Conservation (phyloP, 805 yeast genomes). For the Kodamaea kaohsiungensis region DNA sequence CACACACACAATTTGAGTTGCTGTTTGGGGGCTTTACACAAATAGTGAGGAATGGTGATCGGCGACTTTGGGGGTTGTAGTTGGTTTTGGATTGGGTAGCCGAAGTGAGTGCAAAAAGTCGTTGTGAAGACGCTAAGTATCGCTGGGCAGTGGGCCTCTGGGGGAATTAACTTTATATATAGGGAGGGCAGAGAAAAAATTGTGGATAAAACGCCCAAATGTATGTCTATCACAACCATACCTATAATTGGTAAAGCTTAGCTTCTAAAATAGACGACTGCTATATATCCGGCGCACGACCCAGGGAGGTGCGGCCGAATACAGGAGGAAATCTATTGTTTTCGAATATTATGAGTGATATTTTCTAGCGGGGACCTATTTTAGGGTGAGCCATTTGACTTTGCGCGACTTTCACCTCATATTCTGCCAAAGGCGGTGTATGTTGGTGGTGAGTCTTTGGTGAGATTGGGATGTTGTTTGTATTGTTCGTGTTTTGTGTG, state of each 20-base stretch:
- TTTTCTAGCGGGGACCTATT: neutral
- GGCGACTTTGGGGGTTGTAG: neutral
- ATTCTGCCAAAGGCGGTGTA: neutral
- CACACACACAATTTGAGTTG: neutral
- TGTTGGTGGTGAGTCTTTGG: too few relatives aligned
- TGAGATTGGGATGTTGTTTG: too few relatives aligned
- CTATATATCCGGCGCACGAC: slow-evolving; percentile 2
- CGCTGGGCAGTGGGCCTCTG: neutral
- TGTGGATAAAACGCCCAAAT: neutral
- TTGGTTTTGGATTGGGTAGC: neutral
- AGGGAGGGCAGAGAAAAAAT: neutral
- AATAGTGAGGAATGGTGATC: neutral
- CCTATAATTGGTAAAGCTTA: neutral
- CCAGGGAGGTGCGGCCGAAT: neutral
- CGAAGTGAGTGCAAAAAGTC: neutral
- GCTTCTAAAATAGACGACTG: slow-evolving; percentile 1
- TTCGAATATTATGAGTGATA: neutral
- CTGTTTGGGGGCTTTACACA: neutral
- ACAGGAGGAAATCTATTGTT: neutral
- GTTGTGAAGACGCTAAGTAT: neutral
- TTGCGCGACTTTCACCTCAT: neutral
- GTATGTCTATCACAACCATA: neutral
- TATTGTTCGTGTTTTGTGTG: too few relatives aligned
- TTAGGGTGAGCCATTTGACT: neutral
- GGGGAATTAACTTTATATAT: neutral